These are phyloP conservation scores for Kodamaea fukazawae DNA, from an alignment of 805 yeast genomes.

Conservation along the genomic window DNA sequence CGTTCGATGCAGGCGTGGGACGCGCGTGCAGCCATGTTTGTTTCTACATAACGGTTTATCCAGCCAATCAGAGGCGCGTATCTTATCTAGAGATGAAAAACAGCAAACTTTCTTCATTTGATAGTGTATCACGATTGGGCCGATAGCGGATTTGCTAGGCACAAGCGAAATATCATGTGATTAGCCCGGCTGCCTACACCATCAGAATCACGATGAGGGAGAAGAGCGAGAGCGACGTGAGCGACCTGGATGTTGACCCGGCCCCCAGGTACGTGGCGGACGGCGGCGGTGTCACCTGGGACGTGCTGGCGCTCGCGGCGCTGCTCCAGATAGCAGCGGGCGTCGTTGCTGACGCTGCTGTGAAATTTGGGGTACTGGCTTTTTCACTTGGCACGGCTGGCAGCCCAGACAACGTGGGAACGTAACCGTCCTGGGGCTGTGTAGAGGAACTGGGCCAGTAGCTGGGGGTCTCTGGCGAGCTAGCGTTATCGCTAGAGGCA, in stretches of 20 bases:
- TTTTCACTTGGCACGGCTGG: constrained; percentile 2
- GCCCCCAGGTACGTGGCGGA: no score
- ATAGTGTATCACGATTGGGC: not conserved
- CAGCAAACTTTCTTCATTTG: not conserved
- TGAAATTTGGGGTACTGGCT: no score
- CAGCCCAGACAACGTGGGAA: not conserved
- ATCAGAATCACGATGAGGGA: not conserved
- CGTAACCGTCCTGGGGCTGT: constrained; percentile 1
- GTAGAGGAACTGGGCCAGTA: no score
- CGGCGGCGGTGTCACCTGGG: no score
- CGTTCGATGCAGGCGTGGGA: no score
- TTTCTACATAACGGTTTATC: constrained; percentile 7
- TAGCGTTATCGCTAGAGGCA: no score
- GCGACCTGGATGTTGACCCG: no score
- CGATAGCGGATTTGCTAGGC: not conserved
- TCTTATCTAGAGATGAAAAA: constrained; percentile 2
- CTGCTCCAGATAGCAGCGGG: no score
- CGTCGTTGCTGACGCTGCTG: no score
- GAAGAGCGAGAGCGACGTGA: constrained; percentile 1
- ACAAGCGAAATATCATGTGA: not conserved
- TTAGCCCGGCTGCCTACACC: not conserved
- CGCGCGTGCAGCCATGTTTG: not conserved
- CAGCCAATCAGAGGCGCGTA: constrained; percentile 4
- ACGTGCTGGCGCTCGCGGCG: no score
- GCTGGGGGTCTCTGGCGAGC: no score